Evolutionary conservation across 2,329 filamentous ascomycete genomes (phyloP), one percentile per base, ranked within the genome.

Genomic region (Fusarium udum): DNA sequence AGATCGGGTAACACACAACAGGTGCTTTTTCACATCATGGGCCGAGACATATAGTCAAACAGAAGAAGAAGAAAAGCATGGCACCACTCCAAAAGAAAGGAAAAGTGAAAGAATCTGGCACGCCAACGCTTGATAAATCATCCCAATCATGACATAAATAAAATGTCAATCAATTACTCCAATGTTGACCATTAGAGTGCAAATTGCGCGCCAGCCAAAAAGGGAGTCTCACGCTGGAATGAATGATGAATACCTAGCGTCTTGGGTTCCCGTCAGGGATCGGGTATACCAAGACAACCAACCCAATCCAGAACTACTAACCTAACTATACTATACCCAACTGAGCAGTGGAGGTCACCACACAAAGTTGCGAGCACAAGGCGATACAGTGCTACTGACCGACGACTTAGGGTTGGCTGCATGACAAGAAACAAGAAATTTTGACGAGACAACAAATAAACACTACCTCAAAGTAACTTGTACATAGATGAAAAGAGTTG

Each of bases 221-320:
- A 67, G 59, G 59, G 63, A 63, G 58, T 55, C 22, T 49, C 46
- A 45, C 34, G 13, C 69, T 73, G 71, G 71, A 73, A 73, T 73
- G 71, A 40, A 66, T 11, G 37, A 48, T n/a, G 39, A 43, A 37
- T 64, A n/a, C n/a, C n/a, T n/a, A 61, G 68, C 53, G 68, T 48
- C 61, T 61, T 67, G 40, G 24, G 40, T 51, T 24, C 28, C 45
- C 39, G 45, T 39, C 56, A 64, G 45, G 69, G 62, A 71, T 71
- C 36, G 37, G 31, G 24, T 45, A 57, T 46, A 42, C 49, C 52
- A 67, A 67, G 40, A 53, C 64, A 67, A 60, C 42, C 37, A 48
- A 20, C n/a, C 36, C 36, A 42, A 20, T 28, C 28, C 43, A 61
- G 40, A 64, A 40, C 24, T 28, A 22, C 15, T 48, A 28, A 28